Evolutionary conservation across 2,329 filamentous ascomycete genomes (phyloP).

Genomic region (Colletotrichum ledebouriae): DNA sequence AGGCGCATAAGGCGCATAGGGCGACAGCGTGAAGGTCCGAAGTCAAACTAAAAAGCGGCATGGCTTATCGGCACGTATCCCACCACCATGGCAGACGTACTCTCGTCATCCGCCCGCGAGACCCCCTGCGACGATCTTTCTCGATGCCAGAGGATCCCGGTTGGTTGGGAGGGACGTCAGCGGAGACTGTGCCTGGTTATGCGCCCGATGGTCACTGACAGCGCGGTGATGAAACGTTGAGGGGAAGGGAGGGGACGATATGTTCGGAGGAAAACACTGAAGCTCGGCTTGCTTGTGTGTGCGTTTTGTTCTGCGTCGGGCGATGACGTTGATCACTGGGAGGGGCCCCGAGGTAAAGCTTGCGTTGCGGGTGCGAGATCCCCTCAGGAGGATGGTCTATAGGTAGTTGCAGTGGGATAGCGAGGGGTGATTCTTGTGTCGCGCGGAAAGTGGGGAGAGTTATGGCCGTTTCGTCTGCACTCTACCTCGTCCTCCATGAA

Average conservation of each 20-base stretch:
- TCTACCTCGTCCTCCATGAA: conserved; percentile 1
- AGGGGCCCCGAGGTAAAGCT: background rate
- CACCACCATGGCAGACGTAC: background rate
- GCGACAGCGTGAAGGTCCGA: background rate
- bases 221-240: conserved; percentile 15
- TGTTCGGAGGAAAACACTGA: conserved; percentile 2
- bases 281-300: background rate
- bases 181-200: conserved; percentile 17
- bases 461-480: background rate
- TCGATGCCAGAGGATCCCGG: background rate
- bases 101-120: background rate
- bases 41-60: background rate
- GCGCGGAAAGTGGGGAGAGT: too few species aligned
- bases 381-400: too few species aligned
- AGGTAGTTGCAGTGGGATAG: too few species aligned
- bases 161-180: conserved; percentile 9
- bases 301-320: background rate
- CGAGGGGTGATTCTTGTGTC: too few species aligned
- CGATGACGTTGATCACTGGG: conserved; percentile 10
- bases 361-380: background rate
- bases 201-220: background rate
- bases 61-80: background rate
- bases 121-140: background rate
- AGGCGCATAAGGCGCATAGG: background rate
- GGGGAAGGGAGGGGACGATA: conserved; percentile 1